phyloP scores from a whole-genome alignment of 345 rosid species.

The Balakata baccata region DNA sequence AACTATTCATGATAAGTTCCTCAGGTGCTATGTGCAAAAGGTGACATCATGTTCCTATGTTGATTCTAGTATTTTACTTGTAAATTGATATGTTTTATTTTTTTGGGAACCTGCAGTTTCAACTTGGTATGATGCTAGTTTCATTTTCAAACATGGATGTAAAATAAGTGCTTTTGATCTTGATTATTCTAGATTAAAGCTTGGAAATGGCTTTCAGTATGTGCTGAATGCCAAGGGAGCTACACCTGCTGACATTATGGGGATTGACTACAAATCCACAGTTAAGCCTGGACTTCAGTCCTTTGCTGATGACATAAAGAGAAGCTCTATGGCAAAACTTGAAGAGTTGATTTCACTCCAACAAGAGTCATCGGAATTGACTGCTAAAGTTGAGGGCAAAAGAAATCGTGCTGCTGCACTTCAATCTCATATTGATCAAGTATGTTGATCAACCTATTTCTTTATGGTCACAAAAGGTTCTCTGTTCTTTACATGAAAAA shows the following conservation, averaged over 20 bases:
- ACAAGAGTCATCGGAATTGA: slow-evolving; percentile 52
- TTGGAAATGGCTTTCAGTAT: slow-evolving; percentile 51
- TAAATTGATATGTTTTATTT: neutral
- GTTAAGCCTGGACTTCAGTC: slow-evolving; percentile 62
- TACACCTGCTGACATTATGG: slow-evolving; percentile 65
- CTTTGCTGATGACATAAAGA: slow-evolving; percentile 46
- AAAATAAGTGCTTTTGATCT: neutral
- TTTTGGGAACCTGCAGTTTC: neutral
- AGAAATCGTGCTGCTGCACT: slow-evolving; percentile 31
- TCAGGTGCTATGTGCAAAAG: neutral
- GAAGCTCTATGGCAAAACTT: slow-evolving; percentile 44
- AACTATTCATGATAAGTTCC: neutral
- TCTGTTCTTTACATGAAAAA: neutral
- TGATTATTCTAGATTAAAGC: slow-evolving; percentile 50
- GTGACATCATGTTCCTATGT: neutral
- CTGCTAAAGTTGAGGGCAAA: slow-evolving; percentile 48
- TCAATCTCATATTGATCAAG: slow-evolving; percentile 55
- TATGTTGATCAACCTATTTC: slow-evolving; percentile 25
- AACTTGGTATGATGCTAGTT: neutral
- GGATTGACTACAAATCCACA: slow-evolving; percentile 63
- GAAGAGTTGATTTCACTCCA: slow-evolving; percentile 57
- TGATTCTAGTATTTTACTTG: neutral
- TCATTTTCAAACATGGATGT: neutral
- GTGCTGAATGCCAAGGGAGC: slow-evolving; percentile 53
- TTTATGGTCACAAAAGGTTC: neutral